phyloP scores from a whole-genome alignment of 805 yeast species.

The Schwanniomyces polymorphus region DNA sequence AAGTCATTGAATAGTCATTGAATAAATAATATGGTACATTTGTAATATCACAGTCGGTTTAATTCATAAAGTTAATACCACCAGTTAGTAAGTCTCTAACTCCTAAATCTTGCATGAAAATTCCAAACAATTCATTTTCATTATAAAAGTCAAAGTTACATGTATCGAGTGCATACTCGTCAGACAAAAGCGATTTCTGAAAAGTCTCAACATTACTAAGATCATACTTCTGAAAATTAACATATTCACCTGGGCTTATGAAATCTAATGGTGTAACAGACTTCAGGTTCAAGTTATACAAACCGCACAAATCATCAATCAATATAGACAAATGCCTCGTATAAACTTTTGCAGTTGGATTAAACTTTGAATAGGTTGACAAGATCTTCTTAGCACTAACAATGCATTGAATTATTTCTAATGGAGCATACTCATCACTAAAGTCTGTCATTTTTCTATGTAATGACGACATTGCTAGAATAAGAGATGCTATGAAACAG shows the following conservation, averaged over 20 bases:
- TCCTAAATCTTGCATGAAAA: neutral
- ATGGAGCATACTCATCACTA: neutral
- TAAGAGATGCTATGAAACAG: slow-evolving; percentile 11
- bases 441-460: neutral
- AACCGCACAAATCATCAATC: neutral
- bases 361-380: neutral
- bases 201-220: neutral
- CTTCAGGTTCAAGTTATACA: neutral
- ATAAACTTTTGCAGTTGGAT: neutral
- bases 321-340: neutral
- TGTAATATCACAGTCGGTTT: neutral
- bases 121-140: neutral
- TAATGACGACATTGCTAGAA: slow-evolving; percentile 3
- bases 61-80: neutral
- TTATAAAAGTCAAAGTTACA: neutral
- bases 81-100: neutral
- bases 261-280: neutral
- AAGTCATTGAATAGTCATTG: too few species aligned
- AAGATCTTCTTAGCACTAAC: neutral
- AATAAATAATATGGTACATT: too few species aligned
- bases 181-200: neutral
- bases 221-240: neutral
- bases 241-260: neutral
- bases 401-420: neutral
- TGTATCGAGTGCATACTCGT: neutral